phyloP scores from a whole-genome alignment of 352 stramenopile species.

The Globisporangium mamillatum region DNA sequence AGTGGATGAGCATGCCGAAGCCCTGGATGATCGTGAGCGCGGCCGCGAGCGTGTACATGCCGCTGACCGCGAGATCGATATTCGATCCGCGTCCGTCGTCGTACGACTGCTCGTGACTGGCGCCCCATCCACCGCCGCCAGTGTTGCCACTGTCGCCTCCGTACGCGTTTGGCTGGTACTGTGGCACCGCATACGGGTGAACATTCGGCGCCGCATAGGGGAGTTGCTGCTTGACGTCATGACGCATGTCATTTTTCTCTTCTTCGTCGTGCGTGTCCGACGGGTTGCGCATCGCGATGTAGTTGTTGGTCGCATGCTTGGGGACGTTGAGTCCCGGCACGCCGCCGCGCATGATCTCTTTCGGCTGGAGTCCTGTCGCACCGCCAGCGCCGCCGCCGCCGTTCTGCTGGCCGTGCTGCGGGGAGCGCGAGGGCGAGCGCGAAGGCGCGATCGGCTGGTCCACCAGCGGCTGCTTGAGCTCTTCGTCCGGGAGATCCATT shows the following conservation, averaged over 20 bases:
- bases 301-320: slow-evolving; percentile 24
- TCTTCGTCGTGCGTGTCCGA: slow-evolving; percentile 31
- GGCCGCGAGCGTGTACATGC: slow-evolving; percentile 83
- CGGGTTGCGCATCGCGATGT: slow-evolving; percentile 32
- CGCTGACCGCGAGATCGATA: slow-evolving; percentile 82
- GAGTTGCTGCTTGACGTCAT: slow-evolving; percentile 31
- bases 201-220: slow-evolving; percentile 73
- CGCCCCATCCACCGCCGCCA: slow-evolving; percentile 39
- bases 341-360: slow-evolving; percentile 11
- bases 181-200: slow-evolving; percentile 76
- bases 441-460: slow-evolving; percentile 11
- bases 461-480: slow-evolving; percentile 76
- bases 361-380: slow-evolving; percentile 23
- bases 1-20: slow-evolving; percentile 82
- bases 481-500: slow-evolving; percentile 75
- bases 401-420: slow-evolving; percentile 10
- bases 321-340: not conserved
- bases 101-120: slow-evolving; percentile 31
- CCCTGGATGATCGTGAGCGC: slow-evolving; percentile 81
- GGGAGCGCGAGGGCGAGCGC: slow-evolving; percentile 17
- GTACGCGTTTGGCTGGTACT: slow-evolving; percentile 70
- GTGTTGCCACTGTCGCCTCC: slow-evolving; percentile 36
- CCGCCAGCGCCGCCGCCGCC: not conserved
- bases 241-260: slow-evolving; percentile 42
- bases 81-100: slow-evolving; percentile 45